Percentiles rank a stretch among this genome's conserved stretches.
Evolutionary conservation across 2,329 filamentous ascomycete genomes (phyloP).

Genomic region (Ceratocystis papillata): DNA sequence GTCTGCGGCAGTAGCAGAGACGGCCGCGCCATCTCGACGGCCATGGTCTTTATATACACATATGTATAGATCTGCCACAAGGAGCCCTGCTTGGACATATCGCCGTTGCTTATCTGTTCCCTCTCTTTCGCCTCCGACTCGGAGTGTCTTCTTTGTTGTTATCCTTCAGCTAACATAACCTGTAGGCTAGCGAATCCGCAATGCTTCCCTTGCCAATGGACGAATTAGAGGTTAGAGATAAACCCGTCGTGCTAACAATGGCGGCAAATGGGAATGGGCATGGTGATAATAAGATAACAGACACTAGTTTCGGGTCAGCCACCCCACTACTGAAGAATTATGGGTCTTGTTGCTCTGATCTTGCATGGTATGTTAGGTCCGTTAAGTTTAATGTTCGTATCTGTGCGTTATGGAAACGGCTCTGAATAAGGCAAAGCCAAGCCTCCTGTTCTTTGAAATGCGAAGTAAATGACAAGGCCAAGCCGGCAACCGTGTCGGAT

Average conservation of each 20-base stretch:
- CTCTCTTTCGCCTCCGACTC: too few relatives aligned
- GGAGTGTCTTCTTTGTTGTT: neutral
- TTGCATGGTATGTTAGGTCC: neutral
- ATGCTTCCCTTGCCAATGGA: neutral
- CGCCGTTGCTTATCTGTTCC: too few relatives aligned
- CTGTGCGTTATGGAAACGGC: neutral
- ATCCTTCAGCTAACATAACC: neutral
- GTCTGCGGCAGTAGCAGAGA: too few relatives aligned
- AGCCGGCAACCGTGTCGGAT: too few relatives aligned
- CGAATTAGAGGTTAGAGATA: neutral
- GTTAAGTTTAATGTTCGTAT: neutral
- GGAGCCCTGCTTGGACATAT: too few relatives aligned
- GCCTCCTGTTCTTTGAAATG: too few relatives aligned
- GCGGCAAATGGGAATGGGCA: neutral
- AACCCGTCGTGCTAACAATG: neutral
- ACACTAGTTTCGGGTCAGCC: neutral
- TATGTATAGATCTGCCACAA: too few relatives aligned
- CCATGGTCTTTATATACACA: too few relatives aligned
- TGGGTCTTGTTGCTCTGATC: neutral
- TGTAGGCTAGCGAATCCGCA: neutral
- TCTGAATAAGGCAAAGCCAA: too few relatives aligned
- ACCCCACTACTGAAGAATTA: neutral
- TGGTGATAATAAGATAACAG: slow-evolving; percentile 1
- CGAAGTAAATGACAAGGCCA: too few relatives aligned
- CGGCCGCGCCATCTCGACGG: too few relatives aligned